These are phyloP conservation scores for Sclerotinia trifoliorum DNA, from an alignment of 2,329 filamentous ascomycete species.

Conservation along the genomic window DNA sequence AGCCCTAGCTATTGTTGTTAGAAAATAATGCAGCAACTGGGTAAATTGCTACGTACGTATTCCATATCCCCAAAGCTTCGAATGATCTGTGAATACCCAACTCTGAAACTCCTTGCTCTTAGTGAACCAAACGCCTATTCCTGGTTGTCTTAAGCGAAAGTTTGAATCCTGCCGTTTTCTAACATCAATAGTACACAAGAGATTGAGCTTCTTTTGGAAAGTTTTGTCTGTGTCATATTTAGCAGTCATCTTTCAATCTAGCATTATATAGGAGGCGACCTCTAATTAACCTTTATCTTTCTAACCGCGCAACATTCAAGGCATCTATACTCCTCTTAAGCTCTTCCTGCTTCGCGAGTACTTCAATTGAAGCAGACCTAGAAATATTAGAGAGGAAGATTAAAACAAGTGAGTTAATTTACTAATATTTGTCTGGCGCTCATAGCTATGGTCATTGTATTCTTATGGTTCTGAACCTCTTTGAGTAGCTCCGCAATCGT, in stretches of 20 bases:
- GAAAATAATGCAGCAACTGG: not conserved
- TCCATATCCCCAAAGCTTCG: constrained; percentile 29
- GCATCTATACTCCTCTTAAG: not conserved
- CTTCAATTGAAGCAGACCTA: constrained; percentile 11
- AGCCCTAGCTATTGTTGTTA: constrained; percentile 24
- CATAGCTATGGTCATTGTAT: constrained; percentile 26
- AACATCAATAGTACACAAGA: constrained; percentile 21
- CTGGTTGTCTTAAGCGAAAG: constrained; percentile 25
- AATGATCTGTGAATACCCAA: constrained; percentile 20
- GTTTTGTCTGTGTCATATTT: constrained; percentile 11
- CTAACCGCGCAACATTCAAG: not conserved
- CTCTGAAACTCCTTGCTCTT: constrained; percentile 26
- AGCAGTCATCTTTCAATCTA: not conserved
- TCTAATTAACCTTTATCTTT: not conserved
- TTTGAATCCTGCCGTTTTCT: constrained; percentile 23
- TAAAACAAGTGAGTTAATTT: not conserved
- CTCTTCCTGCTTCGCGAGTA: constrained; percentile 12
- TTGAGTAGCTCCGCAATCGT: constrained; percentile 18
- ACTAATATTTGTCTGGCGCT: constrained; percentile 24
- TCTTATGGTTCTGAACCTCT: constrained; percentile 28
- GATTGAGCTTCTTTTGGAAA: constrained; percentile 19
- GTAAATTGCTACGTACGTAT: constrained; percentile 25
- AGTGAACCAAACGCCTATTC: constrained; percentile 31
- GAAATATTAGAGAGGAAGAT: not conserved
- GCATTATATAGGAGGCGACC: not conserved